Percentiles rank a stretch among this genome's conserved stretches.
These are phyloP conservation scores for Microcyclospora pomicola DNA, from an alignment of 2,329 filamentous ascomycete species.

Conservation along the genomic window DNA sequence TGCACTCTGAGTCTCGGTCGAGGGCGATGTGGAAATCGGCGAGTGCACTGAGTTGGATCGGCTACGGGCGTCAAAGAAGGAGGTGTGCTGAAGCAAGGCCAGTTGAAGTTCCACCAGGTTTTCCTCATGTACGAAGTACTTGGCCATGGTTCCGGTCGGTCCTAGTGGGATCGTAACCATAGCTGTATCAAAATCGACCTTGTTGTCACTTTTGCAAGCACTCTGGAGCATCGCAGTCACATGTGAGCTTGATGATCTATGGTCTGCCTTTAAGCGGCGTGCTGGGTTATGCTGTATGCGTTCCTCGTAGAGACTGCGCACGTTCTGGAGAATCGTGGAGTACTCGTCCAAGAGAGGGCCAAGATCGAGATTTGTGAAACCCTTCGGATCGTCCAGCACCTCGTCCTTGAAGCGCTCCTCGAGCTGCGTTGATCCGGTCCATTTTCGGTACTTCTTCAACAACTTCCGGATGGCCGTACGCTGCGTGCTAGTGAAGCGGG, in stretches of 20 bases:
- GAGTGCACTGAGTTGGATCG: conserved; percentile 14
- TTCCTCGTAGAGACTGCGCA: conserved; percentile 31
- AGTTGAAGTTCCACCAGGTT: conserved; percentile 41
- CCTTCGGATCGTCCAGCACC: conserved; percentile 52
- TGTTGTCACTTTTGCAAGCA: conserved; percentile 26
- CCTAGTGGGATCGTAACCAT: conserved; percentile 35
- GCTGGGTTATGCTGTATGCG: conserved; percentile 13
- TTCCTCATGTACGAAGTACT: conserved; percentile 42
- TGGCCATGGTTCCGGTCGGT: conserved; percentile 30
- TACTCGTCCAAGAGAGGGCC: conserved; percentile 36
- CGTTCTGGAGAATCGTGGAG: conserved; percentile 31
- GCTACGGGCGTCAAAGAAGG: conserved; percentile 23
- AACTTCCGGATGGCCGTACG: conserved; percentile 68
- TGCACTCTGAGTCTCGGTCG: conserved; percentile 9
- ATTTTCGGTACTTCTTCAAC: conserved; percentile 78
- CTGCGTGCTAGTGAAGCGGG: conserved; percentile 61
- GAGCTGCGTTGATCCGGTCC: conserved; percentile 59
- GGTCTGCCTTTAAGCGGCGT: not conserved
- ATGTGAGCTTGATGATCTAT: conserved; percentile 11
- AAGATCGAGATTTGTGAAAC: conserved; percentile 57
- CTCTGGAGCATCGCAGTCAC: conserved; percentile 24
- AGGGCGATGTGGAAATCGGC: conserved; percentile 10
- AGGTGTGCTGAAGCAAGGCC: conserved; percentile 36
- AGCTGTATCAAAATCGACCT: conserved; percentile 37
- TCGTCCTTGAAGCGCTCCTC: conserved; percentile 52